A percentile compares a stretch with the other conserved stretches of the same genome.
Evolutionary conservation across 2,329 filamentous ascomycete species (phyloP).

Genomic region (Nothophaeocryptopus gaeumannii): DNA sequence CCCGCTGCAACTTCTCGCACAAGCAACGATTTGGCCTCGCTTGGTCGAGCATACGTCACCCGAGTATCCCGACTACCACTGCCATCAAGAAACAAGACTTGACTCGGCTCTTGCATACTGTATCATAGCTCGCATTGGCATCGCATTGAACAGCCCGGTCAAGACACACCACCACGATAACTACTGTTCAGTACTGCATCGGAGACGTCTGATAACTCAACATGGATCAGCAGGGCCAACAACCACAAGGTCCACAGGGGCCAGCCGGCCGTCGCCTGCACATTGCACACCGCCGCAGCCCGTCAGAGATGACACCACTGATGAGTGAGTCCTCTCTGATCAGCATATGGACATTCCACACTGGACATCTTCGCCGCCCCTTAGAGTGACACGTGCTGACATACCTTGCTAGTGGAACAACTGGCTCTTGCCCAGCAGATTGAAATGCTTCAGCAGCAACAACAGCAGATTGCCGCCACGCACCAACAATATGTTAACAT

Average conservation of each 20-base stretch:
- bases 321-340: slow-evolving; percentile 74
- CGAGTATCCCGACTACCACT: slow-evolving; percentile 14
- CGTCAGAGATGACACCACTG: slow-evolving; percentile 92
- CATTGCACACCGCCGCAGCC: slow-evolving; percentile 94
- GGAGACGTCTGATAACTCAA: slow-evolving; percentile 5
- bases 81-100: not conserved
- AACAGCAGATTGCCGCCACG: slow-evolving; percentile 93
- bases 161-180: not conserved
- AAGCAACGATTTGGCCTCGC: slow-evolving; percentile 15
- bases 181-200: not conserved
- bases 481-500: slow-evolving; percentile 98
- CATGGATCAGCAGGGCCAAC: slow-evolving; percentile 55
- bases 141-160: not conserved
- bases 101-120: slow-evolving; percentile 10
- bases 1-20: slow-evolving; percentile 12
- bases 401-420: slow-evolving; percentile 74
- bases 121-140: slow-evolving; percentile 6
- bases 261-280: slow-evolving; percentile 86
- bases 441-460: slow-evolving; percentile 93
- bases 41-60: slow-evolving; percentile 28
- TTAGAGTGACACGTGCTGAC: slow-evolving; percentile 28
- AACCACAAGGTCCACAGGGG: slow-evolving; percentile 53
- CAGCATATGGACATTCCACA: not conserved
- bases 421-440: slow-evolving; percentile 97
- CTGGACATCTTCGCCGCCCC: not conserved